phyloP scores from a whole-genome alignment of 148 eudicot species.

The Rhododendron mucronatum region DNA sequence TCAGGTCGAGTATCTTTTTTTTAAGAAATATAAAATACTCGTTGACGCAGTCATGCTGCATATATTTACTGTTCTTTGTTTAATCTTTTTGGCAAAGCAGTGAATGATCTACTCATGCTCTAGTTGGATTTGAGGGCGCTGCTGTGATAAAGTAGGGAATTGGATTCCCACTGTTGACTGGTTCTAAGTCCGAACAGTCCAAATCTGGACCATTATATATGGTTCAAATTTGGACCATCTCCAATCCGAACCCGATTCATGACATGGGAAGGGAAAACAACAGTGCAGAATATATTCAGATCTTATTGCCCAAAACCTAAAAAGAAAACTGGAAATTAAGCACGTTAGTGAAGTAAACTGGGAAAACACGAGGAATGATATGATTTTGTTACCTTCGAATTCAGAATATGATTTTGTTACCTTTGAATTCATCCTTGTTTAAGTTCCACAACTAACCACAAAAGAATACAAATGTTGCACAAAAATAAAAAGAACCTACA shows the following conservation, averaged over 20 bases:
- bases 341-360: too few species aligned
- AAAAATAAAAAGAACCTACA: not conserved
- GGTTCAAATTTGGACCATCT: too few species aligned
- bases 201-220: too few species aligned
- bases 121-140: not conserved
- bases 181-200: too few species aligned
- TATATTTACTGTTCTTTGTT: not conserved
- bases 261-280: too few species aligned
- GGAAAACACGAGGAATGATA: not conserved
- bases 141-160: slow-evolving; percentile 11
- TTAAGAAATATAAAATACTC: not conserved
- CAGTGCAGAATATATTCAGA: too few species aligned
- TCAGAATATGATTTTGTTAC: not conserved
- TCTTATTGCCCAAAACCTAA: too few species aligned
- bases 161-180: too few species aligned
- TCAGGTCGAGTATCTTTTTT: not conserved
- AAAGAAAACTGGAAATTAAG: too few species aligned
- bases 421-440: not conserved
- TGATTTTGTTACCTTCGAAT: not conserved
- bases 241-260: too few species aligned
- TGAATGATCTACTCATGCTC: not conserved
- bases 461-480: not conserved
- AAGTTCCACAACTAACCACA: not conserved
- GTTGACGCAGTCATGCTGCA: slow-evolving; percentile 9
- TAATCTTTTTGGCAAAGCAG: not conserved